phyloP scores from a whole-genome alignment of 1,139 yeast species.

The Pichia cactophila region DNA sequence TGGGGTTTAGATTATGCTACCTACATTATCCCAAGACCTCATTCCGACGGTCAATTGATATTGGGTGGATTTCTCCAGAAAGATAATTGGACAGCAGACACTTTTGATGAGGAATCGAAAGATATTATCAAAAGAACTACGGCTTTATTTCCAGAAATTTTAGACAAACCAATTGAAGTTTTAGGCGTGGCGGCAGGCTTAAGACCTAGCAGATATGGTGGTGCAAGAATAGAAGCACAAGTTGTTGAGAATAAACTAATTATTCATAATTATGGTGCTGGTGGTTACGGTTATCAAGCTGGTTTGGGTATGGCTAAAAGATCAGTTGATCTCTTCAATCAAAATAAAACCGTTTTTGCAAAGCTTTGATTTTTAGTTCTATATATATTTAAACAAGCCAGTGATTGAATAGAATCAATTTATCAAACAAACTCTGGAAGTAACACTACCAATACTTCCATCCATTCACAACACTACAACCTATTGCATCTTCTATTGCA shows the following conservation, averaged over 20 bases:
- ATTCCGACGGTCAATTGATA: constrained; percentile 51
- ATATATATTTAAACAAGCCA: not conserved
- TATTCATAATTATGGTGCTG: constrained; percentile 71
- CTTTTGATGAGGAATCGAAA: constrained; percentile 45
- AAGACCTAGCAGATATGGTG: constrained; percentile 67
- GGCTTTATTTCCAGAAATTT: constrained; percentile 44
- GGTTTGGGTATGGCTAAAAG: constrained; percentile 57
- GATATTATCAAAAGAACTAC: constrained; percentile 55
- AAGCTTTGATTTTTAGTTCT: constrained; percentile 1
- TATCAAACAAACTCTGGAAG: too few species aligned
- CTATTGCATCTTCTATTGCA: constrained; percentile 42
- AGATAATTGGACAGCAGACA: constrained; percentile 50
- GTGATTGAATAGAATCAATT: too few species aligned
- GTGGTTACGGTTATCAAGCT: constrained; percentile 71
- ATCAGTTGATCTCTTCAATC: constrained; percentile 30
- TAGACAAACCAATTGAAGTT: constrained; percentile 39
- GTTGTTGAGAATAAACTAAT: constrained; percentile 33
- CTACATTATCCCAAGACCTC: constrained; percentile 63
- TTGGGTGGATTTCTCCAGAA: constrained; percentile 63
- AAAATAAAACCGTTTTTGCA: constrained; percentile 3
- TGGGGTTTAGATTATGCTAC: constrained; percentile 52
- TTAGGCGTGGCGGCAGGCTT: constrained; percentile 58
- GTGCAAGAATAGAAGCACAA: constrained; percentile 54
- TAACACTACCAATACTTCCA: constrained; percentile 55
- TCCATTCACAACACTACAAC: constrained; percentile 33